phyloP scores from a whole-genome alignment of 805 yeast species.

The Kuraishia piskuri region DNA sequence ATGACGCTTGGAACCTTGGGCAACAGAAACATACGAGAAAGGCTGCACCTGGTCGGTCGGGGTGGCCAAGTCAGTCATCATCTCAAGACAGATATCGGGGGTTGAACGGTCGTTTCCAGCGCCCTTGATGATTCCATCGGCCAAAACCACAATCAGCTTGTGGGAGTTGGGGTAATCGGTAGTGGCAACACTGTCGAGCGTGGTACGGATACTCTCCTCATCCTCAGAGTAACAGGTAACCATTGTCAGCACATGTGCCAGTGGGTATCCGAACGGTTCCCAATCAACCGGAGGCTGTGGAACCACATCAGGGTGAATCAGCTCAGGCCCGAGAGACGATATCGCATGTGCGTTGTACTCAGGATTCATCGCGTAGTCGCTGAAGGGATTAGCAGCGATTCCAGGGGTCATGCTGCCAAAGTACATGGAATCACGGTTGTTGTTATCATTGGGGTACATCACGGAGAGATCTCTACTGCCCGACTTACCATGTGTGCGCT shows the following conservation, averaged over 20 bases:
- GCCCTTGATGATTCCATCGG: slow-evolving; percentile 94
- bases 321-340: slow-evolving; percentile 41
- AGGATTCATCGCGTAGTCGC: slow-evolving; percentile 5
- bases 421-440: slow-evolving; percentile 3
- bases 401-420: slow-evolving; percentile 10
- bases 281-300: slow-evolving; percentile 88
- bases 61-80: slow-evolving; percentile 75
- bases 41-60: slow-evolving; percentile 73
- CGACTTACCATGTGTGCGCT: slow-evolving; percentile 4
- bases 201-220: slow-evolving; percentile 74
- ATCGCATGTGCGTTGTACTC: not conserved
- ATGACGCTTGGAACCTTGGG: slow-evolving; percentile 89
- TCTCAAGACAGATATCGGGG: slow-evolving; percentile 78
- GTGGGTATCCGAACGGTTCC: slow-evolving; percentile 80
- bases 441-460: not conserved
- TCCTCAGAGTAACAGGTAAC: slow-evolving; percentile 97
- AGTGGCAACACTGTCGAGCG: slow-evolving; percentile 88
- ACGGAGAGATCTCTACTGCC: not conserved
- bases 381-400: slow-evolving; percentile 20
- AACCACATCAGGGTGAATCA: slow-evolving; percentile 69
- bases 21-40: slow-evolving; percentile 89
- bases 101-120: slow-evolving; percentile 84
- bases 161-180: slow-evolving; percentile 95
- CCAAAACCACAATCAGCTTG: slow-evolving; percentile 72
- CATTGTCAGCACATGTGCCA: slow-evolving; percentile 62